Evolutionary conservation across 179 eudicot genomes (phyloP).

Genomic region (Drosera spatulata): DNA sequence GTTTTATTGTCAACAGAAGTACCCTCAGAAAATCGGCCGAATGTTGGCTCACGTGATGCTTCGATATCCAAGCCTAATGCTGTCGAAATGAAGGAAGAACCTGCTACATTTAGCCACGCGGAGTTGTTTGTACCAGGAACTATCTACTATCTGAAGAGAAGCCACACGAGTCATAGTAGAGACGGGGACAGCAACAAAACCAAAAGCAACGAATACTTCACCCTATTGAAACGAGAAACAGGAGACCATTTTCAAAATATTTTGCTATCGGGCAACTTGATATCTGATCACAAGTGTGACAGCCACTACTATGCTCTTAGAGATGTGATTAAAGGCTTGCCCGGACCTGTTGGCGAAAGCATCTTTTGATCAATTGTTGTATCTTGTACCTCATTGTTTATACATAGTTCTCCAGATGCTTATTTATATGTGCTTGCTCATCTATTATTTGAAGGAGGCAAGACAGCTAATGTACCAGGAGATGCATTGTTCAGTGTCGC

Average conservation of each 20-base stretch:
- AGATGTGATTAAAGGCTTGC: conserved; percentile 83
- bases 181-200: conserved; percentile 11
- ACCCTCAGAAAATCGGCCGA: conserved; percentile 10
- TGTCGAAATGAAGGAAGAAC: conserved; percentile 17
- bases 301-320: conserved; percentile 80
- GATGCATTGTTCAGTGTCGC: too few relatives aligned
- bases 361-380: conserved; percentile 3
- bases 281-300: conserved; percentile 85
- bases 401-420: too few relatives aligned
- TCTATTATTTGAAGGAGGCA: too few relatives aligned
- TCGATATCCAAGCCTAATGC: conserved; percentile 16
- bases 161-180: conserved; percentile 5
- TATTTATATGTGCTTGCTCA: too few relatives aligned
- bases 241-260: conserved; percentile 84
- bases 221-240: conserved; percentile 64
- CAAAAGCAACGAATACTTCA: conserved; percentile 37
- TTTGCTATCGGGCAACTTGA: conserved; percentile 58
- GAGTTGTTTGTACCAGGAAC: conserved; percentile 86
- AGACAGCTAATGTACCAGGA: too few relatives aligned
- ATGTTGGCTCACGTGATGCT: conserved; percentile 10
- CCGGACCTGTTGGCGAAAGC: conserved; percentile 22
- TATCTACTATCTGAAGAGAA: conserved; percentile 63
- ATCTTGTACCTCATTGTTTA: too few relatives aligned
- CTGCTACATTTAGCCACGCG: conserved; percentile 19
- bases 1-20: conserved; percentile 23